Evolutionary conservation across 805 yeast species (phyloP).

Genomic region (Myxozyma monticola): DNA sequence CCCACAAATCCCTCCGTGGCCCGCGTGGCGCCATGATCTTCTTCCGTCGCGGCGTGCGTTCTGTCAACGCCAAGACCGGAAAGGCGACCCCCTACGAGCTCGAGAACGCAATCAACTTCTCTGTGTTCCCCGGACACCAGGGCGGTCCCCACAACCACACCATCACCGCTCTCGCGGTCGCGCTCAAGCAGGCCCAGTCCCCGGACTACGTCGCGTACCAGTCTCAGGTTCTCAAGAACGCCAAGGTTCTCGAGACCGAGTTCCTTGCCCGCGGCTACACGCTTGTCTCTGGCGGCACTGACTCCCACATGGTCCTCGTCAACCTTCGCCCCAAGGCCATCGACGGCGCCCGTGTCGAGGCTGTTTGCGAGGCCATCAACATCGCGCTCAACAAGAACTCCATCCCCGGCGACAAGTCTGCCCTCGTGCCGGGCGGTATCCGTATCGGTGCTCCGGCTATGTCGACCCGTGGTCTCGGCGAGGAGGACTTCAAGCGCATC

Average conservation of each 20-base stretch:
- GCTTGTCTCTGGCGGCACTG: constrained; percentile 92
- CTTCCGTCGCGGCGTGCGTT: constrained; percentile 94
- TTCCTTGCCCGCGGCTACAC: constrained; percentile 73
- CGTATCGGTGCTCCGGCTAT: constrained; percentile 98
- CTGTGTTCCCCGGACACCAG: constrained; percentile 99
- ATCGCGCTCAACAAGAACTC: constrained; percentile 97
- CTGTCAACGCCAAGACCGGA: constrained; percentile 83
- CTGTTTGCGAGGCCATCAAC: constrained; percentile 90
- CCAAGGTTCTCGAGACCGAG: constrained; percentile 74
- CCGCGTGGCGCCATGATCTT: constrained; percentile 99
- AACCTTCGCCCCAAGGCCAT: constrained; percentile 84
- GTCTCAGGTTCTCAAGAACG: constrained; percentile 81
- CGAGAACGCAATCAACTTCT: constrained; percentile 93
- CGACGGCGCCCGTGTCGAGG: constrained; percentile 96
- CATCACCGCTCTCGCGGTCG: constrained; percentile 94
- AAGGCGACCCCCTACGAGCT: constrained; percentile 87
- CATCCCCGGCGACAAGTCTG: constrained; percentile 96
- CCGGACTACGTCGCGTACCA: constrained; percentile 93
- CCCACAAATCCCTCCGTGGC: constrained; percentile 98
- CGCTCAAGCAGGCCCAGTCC: constrained; percentile 87
- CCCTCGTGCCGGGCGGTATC: constrained; percentile 94
- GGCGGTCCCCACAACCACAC: constrained; percentile 99
- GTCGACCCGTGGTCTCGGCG: constrained; percentile 95
- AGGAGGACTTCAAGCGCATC: constrained; percentile 77
- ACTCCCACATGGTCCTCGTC: constrained; percentile 93